Conservation (phyloP, 164 flowering plant genomes). For the Vitis rotundifolia region DNA sequence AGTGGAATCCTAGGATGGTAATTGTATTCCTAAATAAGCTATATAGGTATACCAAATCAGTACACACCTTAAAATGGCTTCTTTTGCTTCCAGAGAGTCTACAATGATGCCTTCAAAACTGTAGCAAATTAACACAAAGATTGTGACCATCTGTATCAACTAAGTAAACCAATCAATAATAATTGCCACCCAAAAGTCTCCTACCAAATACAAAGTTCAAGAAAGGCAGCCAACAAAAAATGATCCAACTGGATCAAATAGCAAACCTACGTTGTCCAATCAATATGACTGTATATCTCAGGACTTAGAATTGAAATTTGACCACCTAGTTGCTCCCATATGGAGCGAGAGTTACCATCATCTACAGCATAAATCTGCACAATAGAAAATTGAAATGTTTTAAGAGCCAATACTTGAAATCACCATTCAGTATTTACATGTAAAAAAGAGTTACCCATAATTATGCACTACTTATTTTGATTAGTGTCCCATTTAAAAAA, state of each 20-base stretch:
- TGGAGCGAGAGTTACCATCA: slow-evolving; percentile 54
- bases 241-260: neutral
- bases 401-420: slow-evolving; percentile 2
- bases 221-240: slow-evolving; percentile 1
- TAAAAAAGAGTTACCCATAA: neutral
- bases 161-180: neutral
- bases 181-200: neutral
- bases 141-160: slow-evolving; percentile 4
- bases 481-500: too few relatives aligned
- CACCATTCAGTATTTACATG: neutral
- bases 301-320: slow-evolving; percentile 49
- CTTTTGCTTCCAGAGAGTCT: slow-evolving; percentile 74
- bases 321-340: slow-evolving; percentile 73
- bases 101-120: slow-evolving; percentile 87
- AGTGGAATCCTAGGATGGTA: neutral
- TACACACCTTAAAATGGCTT: slow-evolving; percentile 70
- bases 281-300: slow-evolving; percentile 50
- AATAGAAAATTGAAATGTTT: slow-evolving; percentile 11
- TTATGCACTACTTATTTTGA: neutral
- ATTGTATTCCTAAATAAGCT: neutral
- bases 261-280: slow-evolving; percentile 88
- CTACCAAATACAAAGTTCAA: neutral
- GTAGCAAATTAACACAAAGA: slow-evolving; percentile 24
- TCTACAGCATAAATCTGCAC: slow-evolving; percentile 70
- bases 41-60: neutral